Conservation (phyloP, 1,284 basidiomycete genomes). For the Naganishia liquefaciens region DNA sequence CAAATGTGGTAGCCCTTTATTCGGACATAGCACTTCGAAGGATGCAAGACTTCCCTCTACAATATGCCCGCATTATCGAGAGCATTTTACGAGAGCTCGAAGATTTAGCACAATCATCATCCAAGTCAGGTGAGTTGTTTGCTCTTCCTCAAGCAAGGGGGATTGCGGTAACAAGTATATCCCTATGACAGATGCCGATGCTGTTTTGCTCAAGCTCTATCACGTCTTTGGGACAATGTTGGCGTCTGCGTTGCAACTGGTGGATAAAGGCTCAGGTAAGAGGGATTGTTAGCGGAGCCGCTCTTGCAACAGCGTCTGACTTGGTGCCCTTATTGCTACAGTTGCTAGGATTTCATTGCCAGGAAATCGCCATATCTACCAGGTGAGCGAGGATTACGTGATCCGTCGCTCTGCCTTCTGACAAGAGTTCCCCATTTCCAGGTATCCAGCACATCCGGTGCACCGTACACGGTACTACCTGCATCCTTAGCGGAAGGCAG, state of each 20-base stretch:
- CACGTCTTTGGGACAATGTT: constrained; percentile 29
- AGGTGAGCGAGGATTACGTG: not conserved
- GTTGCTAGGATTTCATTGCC: constrained; percentile 27
- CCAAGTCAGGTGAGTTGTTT: constrained; percentile 8
- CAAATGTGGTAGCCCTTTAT: too few relatives aligned
- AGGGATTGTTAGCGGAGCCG: too few relatives aligned
- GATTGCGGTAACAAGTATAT: not conserved
- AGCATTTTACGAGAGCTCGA: constrained; percentile 7
- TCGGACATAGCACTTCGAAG: not conserved
- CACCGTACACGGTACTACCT: constrained; percentile 30
- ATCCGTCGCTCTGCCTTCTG: not conserved
- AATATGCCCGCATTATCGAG: constrained; percentile 23
- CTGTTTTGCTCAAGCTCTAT: constrained; percentile 22
- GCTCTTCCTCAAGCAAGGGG: not conserved
- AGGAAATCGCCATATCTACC: constrained; percentile 25
- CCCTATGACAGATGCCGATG: constrained; percentile 13
- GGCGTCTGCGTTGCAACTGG: constrained; percentile 26
- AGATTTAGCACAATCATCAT: not conserved
- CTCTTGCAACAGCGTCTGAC: not conserved
- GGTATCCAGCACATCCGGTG: constrained; percentile 28
- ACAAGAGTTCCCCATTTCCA: not conserved
- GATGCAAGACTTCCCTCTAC: constrained; percentile 9
- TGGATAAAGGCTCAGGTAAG: constrained; percentile 31
- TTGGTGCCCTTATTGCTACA: not conserved
- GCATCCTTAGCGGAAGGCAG: not conserved